Evolutionary conservation across 306 rosid genomes (phyloP).

Genomic region (Vigna reflexopilosa): DNA sequence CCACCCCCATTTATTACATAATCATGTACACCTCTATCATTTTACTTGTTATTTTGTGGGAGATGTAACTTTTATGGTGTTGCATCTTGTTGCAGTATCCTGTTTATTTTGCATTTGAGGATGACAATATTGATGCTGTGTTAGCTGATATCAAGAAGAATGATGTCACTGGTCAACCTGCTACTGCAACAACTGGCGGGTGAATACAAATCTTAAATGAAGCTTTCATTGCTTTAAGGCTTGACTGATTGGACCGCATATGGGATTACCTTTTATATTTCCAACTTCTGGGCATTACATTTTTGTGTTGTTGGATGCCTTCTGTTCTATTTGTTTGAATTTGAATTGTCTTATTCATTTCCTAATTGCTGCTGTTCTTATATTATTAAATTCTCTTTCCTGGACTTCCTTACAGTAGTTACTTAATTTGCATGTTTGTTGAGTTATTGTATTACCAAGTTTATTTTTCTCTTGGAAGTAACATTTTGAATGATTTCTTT

Average conservation of each 20-base stretch:
- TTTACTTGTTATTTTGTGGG: slow-evolving; percentile 21
- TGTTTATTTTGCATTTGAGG: slow-evolving; percentile 96
- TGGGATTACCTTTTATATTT: slow-evolving; percentile 24
- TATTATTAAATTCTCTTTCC: background rate
- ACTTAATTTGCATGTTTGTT: background rate
- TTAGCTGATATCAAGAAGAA: slow-evolving; percentile 86
- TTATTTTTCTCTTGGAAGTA: slow-evolving; percentile 20
- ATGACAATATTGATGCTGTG: slow-evolving; percentile 67
- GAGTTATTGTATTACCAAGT: slow-evolving; percentile 18
- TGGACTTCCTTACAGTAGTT: slow-evolving; percentile 7
- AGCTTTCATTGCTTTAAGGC: slow-evolving; percentile 33
- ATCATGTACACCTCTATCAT: background rate
- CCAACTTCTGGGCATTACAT: slow-evolving; percentile 26
- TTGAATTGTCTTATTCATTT: slow-evolving; percentile 32
- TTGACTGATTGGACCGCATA: slow-evolving; percentile 26
- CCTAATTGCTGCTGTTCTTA: slow-evolving; percentile 21
- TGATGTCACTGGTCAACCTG: slow-evolving; percentile 97
- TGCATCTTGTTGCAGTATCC: slow-evolving; percentile 78
- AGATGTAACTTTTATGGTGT: slow-evolving; percentile 41
- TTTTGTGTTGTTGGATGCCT: background rate
- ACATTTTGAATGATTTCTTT: slow-evolving; percentile 31
- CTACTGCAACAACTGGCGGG: slow-evolving; percentile 99
- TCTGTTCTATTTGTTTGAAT: slow-evolving; percentile 33
- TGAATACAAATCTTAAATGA: slow-evolving; percentile 50
- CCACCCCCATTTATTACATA: background rate